phyloP scores from a whole-genome alignment of 257 asterid species.

The Knoxia roxburghii region DNA sequence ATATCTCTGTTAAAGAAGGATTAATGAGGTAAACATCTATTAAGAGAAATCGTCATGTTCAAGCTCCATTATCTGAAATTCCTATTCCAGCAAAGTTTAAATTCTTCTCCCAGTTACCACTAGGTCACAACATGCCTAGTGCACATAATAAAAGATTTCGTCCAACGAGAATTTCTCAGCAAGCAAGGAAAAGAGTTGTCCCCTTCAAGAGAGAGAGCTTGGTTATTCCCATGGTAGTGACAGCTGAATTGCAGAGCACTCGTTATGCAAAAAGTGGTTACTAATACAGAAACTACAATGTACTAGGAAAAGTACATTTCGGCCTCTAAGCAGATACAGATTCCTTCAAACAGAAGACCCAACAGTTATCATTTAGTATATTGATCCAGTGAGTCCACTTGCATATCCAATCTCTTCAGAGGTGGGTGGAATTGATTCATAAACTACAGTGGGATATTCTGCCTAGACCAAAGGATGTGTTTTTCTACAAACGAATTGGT shows the following conservation, averaged over 20 bases:
- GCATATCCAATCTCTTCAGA: neutral
- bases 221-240: neutral
- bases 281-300: neutral
- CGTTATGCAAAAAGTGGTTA: neutral
- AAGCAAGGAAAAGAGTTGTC: neutral
- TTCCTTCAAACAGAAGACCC: neutral
- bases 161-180: neutral
- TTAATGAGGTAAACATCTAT: neutral
- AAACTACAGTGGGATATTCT: neutral
- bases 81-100: neutral
- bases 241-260: neutral
- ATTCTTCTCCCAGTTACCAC: neutral
- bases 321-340: conserved; percentile 1
- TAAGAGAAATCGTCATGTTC: neutral
- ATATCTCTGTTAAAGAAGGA: neutral
- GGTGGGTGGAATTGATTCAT: too few species aligned
- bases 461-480: neutral
- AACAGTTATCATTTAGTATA: neutral
- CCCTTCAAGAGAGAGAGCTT: neutral
- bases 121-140: neutral
- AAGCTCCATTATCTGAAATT: neutral
- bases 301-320: neutral
- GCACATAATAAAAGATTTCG: neutral
- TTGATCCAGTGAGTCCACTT: neutral
- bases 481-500: neutral